Percentiles rank a stretch among this genome's conserved stretches.
Conservation (phyloP, 345 rosid genomes). For the Pugionium cornutum region DNA sequence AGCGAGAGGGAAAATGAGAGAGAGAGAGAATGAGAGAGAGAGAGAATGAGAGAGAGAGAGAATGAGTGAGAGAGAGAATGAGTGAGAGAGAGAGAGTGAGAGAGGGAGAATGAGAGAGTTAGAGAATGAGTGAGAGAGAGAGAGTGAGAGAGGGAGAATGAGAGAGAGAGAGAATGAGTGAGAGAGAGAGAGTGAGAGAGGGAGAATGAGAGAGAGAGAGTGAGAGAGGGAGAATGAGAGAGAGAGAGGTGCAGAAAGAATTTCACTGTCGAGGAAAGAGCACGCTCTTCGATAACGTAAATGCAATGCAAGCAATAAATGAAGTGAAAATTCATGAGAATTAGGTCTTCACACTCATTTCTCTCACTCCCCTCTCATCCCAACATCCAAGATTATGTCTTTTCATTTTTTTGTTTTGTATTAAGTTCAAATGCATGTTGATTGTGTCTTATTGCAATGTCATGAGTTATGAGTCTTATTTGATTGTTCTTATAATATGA, state of each 20-base stretch:
- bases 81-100: neutral
- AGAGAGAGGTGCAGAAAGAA: conserved; percentile 32
- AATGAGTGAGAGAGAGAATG: neutral
- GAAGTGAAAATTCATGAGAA: conserved; percentile 39
- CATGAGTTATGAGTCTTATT: too few relatives aligned
- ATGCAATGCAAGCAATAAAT: conserved; percentile 44
- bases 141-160: too few relatives aligned
- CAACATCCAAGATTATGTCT: too few relatives aligned
- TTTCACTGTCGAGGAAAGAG: conserved; percentile 44
- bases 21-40: too few relatives aligned
- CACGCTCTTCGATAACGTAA: conserved; percentile 52
- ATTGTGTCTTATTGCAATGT: too few relatives aligned
- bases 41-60: too few relatives aligned
- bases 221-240: neutral
- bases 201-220: neutral
- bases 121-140: neutral
- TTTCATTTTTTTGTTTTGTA: too few relatives aligned
- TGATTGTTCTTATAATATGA: too few relatives aligned
- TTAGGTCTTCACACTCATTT: conserved; percentile 28
- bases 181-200: too few relatives aligned
- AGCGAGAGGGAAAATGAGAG: too few relatives aligned
- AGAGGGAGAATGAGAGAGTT: neutral
- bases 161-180: neutral
- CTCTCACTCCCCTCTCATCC: too few relatives aligned
- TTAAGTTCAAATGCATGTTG: too few relatives aligned